Base-by-base conservation (phyloP, 2,329 filamentous ascomycete species). In the Paracamarosporium sp. region DNA sequence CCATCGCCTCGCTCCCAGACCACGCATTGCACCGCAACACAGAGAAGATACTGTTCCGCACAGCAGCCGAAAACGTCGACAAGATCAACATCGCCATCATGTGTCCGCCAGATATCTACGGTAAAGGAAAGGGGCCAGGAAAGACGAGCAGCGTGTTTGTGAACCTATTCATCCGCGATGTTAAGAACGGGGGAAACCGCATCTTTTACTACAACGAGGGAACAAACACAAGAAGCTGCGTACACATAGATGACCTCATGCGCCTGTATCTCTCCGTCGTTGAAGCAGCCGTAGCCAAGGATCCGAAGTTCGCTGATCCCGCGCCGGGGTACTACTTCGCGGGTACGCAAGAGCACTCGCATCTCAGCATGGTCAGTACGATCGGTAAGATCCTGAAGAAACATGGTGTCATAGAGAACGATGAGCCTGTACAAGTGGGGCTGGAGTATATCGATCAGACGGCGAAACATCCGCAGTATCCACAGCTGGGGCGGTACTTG, bases 71-170 rank as follows among this genome's bases (percentile, higher is more conserved):
- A 61, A 75, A 63, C 70, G 68, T 24, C 70, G 69, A 78, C 27
- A 74, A 70, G 0, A 77, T 88, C 6, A 65, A 69, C 2, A 66
- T 74, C 2, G 75, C 75, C 0, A 82, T 90, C 27, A 80, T 90
- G 5, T 89, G 85, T 62, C 87, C 88, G 11, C 86, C 87, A 0
- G 85, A 83, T 2, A 89, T 90, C 61, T 90, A 89, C 63, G 87
- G 76, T 0, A 56, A 67, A 1, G 87, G 86, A 1, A 79, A 85
- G 27, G 86, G 89, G 1, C 77, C 82, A 0, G 78, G 75, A 35
- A 84, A 80, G 51, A 76, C 69, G 31, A 72, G 70, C 54, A 82
- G 79, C 57, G 65, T 78, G 0, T 77, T 81, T 33, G 68, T 79
- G 2, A 81, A 81, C 20, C 65, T 74, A 25, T 76, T 81, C 11